These are phyloP conservation scores for Solanum rostratum DNA, from an alignment of 257 asterid species.

Conservation along the genomic window DNA sequence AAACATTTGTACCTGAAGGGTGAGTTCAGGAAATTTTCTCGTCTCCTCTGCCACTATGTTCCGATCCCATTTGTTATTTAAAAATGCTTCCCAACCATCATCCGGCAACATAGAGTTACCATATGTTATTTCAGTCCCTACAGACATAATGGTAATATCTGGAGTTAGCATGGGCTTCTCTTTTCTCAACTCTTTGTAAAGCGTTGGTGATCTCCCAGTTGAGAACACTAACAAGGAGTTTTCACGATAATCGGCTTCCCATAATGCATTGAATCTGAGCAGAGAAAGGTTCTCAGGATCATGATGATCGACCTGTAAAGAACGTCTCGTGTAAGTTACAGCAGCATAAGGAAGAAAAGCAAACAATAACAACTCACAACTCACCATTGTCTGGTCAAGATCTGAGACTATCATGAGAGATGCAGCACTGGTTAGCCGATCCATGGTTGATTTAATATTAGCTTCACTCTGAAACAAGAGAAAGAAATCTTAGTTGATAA, in stretches of 20 bases:
- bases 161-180: constrained; percentile 98
- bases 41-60: constrained; percentile 75
- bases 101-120: constrained; percentile 91
- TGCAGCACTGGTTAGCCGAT: constrained; percentile 57
- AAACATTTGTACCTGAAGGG: constrained; percentile 52
- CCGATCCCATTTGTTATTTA: constrained; percentile 90
- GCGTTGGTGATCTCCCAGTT: constrained; percentile 90
- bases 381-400: constrained; percentile 95
- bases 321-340: constrained; percentile 2
- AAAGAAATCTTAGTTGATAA: neutral
- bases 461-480: constrained; percentile 31
- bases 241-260: constrained; percentile 80
- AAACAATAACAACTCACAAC: constrained; percentile 7
- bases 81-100: constrained; percentile 71
- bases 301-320: constrained; percentile 83
- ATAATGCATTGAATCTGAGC: constrained; percentile 90
- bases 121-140: constrained; percentile 93
- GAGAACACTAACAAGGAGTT: constrained; percentile 91
- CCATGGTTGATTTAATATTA: constrained; percentile 31
- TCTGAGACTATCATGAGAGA: constrained; percentile 91
- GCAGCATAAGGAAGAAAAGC: neutral
- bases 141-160: constrained; percentile 87
- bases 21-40: constrained; percentile 53
- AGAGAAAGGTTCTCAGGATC: constrained; percentile 68
- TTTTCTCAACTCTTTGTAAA: constrained; percentile 80